phyloP scores from a whole-genome alignment of 164 flowering plant species.

The Magnolia kwangsiensis region DNA sequence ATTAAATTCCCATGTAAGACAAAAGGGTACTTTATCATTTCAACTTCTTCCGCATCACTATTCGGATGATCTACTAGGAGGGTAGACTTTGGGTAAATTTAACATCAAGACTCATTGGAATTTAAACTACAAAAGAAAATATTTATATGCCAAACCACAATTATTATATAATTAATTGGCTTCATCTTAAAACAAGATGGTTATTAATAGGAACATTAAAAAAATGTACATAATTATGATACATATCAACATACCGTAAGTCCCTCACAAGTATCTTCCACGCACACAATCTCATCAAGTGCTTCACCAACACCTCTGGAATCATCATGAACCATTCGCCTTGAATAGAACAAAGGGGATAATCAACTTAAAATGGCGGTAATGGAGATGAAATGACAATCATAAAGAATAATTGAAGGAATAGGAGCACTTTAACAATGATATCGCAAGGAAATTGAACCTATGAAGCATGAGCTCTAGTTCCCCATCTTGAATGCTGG shows the following conservation, averaged over 20 bases:
- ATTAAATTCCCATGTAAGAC: too few relatives aligned
- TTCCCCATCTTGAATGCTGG: conserved; percentile 79
- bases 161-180: too few relatives aligned
- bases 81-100: too few relatives aligned
- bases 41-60: too few relatives aligned
- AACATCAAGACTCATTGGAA: too few relatives aligned
- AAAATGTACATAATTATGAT: neutral
- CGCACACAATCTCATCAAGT: conserved; percentile 74
- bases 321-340: conserved; percentile 64
- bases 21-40: too few relatives aligned
- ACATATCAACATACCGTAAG: conserved; percentile 43
- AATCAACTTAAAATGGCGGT: conserved; percentile 6
- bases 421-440: conserved; percentile 6
- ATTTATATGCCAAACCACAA: too few relatives aligned
- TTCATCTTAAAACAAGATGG: too few relatives aligned
- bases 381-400: neutral
- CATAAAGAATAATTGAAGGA: neutral
- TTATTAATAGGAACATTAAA: neutral
- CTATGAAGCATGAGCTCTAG: conserved; percentile 89
- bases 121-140: too few relatives aligned
- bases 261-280: conserved; percentile 52
- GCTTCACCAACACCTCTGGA: conserved; percentile 70
- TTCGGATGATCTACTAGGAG: too few relatives aligned
- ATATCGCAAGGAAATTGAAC: conserved; percentile 20
- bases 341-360: conserved; percentile 14